phyloP scores from a whole-genome alignment of 2,329 filamentous ascomycete species.

The Aspergillus amoenus region DNA sequence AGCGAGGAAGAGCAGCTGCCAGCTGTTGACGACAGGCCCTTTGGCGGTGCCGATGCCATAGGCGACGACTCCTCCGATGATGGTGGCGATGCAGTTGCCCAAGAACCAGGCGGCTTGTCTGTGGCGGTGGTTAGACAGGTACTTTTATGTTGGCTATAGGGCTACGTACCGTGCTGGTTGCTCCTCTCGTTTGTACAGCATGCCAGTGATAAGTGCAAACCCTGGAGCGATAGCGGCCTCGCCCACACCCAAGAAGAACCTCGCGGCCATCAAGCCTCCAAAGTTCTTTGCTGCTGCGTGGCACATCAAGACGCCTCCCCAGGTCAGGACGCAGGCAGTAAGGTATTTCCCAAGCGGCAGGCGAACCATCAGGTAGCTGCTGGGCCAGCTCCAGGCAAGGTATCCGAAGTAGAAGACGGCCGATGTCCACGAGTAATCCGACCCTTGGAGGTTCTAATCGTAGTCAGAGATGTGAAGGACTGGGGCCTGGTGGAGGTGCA shows the following conservation, averaged over 20 bases:
- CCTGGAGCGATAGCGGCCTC: slow-evolving; percentile 32
- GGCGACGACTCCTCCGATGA: slow-evolving; percentile 31
- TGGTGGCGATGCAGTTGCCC: slow-evolving; percentile 32
- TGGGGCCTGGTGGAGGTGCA: background rate
- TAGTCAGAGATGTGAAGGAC: no score
- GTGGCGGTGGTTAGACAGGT: background rate
- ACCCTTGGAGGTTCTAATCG: background rate
- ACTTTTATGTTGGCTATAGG: background rate
- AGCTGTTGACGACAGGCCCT: slow-evolving; percentile 19
- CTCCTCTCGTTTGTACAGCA: slow-evolving; percentile 36
- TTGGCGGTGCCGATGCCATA: slow-evolving; percentile 30
- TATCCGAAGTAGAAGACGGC: slow-evolving; percentile 38
- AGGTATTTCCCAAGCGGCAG: slow-evolving; percentile 31
- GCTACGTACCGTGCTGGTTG: slow-evolving; percentile 26
- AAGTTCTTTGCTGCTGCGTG: slow-evolving; percentile 31
- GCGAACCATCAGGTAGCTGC: slow-evolving; percentile 37
- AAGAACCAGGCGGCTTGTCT: slow-evolving; percentile 37
- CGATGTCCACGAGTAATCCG: slow-evolving; percentile 33
- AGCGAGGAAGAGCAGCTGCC: slow-evolving; percentile 33
- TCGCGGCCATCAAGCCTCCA: slow-evolving; percentile 38
- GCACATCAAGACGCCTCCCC: slow-evolving; percentile 35
- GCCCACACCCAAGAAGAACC: slow-evolving; percentile 37
- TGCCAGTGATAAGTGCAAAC: slow-evolving; percentile 39
- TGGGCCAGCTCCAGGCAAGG: slow-evolving; percentile 40
- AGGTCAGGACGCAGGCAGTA: slow-evolving; percentile 30